Base-by-base conservation (phyloP, 2,329 filamentous ascomycete species). In the Truncatella angustata region DNA sequence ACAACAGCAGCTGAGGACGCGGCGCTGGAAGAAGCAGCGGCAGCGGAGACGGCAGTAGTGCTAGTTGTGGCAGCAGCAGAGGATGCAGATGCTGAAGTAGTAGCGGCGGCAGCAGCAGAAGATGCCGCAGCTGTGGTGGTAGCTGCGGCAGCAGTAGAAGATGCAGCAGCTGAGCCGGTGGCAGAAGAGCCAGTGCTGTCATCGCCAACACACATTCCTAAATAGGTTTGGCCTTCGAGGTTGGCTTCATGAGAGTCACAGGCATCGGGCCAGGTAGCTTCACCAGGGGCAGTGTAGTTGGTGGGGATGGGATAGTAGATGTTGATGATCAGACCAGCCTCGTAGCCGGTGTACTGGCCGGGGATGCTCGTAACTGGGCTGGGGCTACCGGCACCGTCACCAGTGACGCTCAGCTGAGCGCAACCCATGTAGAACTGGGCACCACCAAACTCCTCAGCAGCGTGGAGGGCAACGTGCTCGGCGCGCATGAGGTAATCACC, bases 251-350 rank as follows among this genome's bases (percentile, higher is more conserved):
- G 44, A 18, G 44, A 47, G 23, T 11, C 44, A 21, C 44, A 47
- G 44, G 11, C 44, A n/a, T 30, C 28, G 14, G 44, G 44, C 44
- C 44, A 47, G 11, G 44, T 47, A 5, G 5, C 44, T 30, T 30
- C 18, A 11, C 44, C 44, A 47, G 44, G 21, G 12, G 44, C 44
- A 11, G 44, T 47, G 44, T 47, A 47, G 44, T 34, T 47, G 44
- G 44, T 47, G 5, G 44, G 44, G 44, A 47, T 47, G 21, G 44
- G 44, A 18, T 47, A 47, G 26, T 47, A 47, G 20, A 47, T 32
- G 44, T 47, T 34, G 20, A 47, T 47, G 23, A 47, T 18, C 5
- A 47, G n/a, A 10, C 44, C 44, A 30, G 23, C 23, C 20, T 47
- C 44, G 24, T 47, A 30, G 21, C 44, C 44, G 18, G 40, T 44